Conservation (phyloP, 371 early-diverging fungal genomes). For the Blakeslea trispora region DNA sequence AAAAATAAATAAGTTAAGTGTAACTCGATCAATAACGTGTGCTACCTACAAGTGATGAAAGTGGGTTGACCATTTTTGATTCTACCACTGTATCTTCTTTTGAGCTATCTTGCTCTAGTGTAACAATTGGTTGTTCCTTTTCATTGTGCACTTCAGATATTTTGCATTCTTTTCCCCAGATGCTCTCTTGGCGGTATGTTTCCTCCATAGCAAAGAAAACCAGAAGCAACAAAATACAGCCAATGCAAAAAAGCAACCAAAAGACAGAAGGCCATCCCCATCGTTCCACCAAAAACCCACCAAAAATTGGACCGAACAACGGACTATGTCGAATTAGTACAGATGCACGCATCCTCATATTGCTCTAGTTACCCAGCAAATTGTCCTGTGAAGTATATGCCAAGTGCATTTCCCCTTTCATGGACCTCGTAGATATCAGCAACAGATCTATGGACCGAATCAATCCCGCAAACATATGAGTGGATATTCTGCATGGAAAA, state of each 20-base stretch:
- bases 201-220: constrained; percentile 66
- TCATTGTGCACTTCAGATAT: constrained; percentile 4
- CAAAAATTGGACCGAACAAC: constrained; percentile 33
- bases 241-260: constrained; percentile 40
- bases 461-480: too few species aligned
- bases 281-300: constrained; percentile 44
- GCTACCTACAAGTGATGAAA: constrained; percentile 34
- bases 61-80: constrained; percentile 35
- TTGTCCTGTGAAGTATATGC: constrained; percentile 57
- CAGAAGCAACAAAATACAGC: constrained; percentile 25
- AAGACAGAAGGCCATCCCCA: constrained; percentile 51
- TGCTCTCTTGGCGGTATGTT: constrained; percentile 60
- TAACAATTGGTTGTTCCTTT: constrained; percentile 4
- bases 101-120: not conserved
- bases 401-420: constrained; percentile 50
- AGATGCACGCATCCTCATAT: too few species aligned
- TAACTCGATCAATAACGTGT: not conserved
- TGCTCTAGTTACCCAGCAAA: constrained; percentile 47
- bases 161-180: constrained; percentile 33
- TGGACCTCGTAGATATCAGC: constrained; percentile 50
- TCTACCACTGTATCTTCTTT: constrained; percentile 23
- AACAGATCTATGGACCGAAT: constrained; percentile 49
- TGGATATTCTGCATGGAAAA: too few species aligned
- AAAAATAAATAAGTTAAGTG: not conserved
- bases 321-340: constrained; percentile 26